Evolutionary conservation across 2,329 filamentous ascomycete species (phyloP), one percentile per base, ranked within the genome.

Genomic region (Proliferodiscus dingleyae): DNA sequence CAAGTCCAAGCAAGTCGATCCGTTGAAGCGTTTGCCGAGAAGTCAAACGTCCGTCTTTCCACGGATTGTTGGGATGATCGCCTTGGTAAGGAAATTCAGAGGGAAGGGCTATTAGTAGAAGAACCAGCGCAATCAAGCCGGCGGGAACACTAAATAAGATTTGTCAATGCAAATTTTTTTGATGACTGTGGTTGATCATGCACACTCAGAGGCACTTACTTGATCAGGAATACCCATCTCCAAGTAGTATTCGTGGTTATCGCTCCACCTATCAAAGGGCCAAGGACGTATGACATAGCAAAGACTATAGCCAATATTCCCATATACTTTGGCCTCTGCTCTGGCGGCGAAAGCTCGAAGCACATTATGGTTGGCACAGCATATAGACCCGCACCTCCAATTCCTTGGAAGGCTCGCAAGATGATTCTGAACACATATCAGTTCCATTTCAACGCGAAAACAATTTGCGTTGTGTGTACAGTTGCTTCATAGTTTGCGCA

Each of bases 231-330:
- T 11, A 45, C 16, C 34, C 43, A 45, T 24, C 36, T 23, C 43
- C 43, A 45, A 1, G 43, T 39, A 7, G 37, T 45, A 8, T 40
- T 13, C 13, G 24, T 28, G 22, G n/a, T 45, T 6, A 45, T 39
- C 15, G 28, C 26, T 23, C 43, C 36, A 8, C 43, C 43, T n/a
- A 45, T 18, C 13, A 45, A 18, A 8, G 43, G 43, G 16, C 43
- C 43, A 6, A 45, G 33, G 2, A 28, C 33, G 13, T 23, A 18
- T 4, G 43, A 45, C 15, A 37, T 29, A 18, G 34, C 24, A 30
- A 45, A 18, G 11, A 18, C 18, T 7, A 24, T 22, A 5, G 26
- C 16, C 29, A 39, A 26, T 8, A 40, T 28, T 5, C 36, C 34
- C 5, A 19, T 40, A 18, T 45, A 45, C 2, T 10, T 24, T 11